Percentiles rank a stretch among this genome's conserved stretches.
phyloP scores from a whole-genome alignment of 140 eudicot species.

The Stevia rebaudiana region DNA sequence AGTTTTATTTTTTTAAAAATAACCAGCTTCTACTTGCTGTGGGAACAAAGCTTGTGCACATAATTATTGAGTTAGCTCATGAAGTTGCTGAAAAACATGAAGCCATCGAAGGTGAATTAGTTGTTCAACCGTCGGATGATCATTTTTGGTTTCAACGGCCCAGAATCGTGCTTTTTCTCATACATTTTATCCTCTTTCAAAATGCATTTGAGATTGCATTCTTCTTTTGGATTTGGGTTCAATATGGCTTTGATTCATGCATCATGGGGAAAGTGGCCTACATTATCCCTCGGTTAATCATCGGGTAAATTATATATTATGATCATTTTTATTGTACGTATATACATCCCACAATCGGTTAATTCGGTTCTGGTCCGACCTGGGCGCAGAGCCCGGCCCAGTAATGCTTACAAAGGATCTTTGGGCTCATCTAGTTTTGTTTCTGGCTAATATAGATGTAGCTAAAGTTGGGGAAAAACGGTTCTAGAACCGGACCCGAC shows the following conservation, averaged over 20 bases:
- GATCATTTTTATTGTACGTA: background rate
- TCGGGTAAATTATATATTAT: constrained; percentile 38
- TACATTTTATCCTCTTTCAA: constrained; percentile 63
- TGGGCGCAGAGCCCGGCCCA: background rate
- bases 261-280: constrained; percentile 56
- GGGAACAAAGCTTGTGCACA: constrained; percentile 69
- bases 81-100: constrained; percentile 63
- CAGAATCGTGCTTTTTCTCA: constrained; percentile 46
- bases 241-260: constrained; percentile 57
- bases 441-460: background rate
- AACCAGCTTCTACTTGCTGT: constrained; percentile 59
- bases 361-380: background rate
- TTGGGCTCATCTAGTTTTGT: background rate
- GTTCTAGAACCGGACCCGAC: no score
- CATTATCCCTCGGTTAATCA: constrained; percentile 56
- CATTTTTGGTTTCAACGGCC: constrained; percentile 75
- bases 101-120: constrained; percentile 47
- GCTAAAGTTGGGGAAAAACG: no score
- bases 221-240: constrained; percentile 74
- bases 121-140: constrained; percentile 63
- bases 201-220: constrained; percentile 68
- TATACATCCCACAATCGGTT: background rate
- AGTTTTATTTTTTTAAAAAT: background rate
- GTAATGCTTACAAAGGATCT: no score
- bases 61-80: constrained; percentile 51